These are phyloP conservation scores for Westerdykella ornata DNA, from an alignment of 2,329 filamentous ascomycete species.

Conservation along the genomic window DNA sequence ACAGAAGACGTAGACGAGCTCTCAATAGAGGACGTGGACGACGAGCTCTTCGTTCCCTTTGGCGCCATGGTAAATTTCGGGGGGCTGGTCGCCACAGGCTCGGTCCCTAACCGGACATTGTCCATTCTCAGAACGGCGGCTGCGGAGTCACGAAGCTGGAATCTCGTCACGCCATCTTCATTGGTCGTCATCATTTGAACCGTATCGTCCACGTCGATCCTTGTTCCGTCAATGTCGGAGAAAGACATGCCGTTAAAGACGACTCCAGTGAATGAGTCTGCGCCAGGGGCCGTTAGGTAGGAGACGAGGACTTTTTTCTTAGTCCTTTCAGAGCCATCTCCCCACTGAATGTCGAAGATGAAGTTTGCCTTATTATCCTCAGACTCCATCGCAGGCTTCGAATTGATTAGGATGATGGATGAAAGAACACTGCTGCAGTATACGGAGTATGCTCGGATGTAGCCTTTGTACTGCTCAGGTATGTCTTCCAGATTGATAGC, in stretches of 20 bases:
- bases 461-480: conserved; percentile 36
- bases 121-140: conserved; percentile 39
- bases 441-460: conserved; percentile 41
- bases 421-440: conserved; percentile 42
- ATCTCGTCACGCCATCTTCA: conserved; percentile 28
- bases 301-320: conserved; percentile 44
- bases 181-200: conserved; percentile 26
- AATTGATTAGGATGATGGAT: conserved; percentile 45
- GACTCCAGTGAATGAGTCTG: conserved; percentile 39
- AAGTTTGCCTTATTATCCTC: conserved; percentile 34
- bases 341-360: conserved; percentile 40
- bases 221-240: conserved; percentile 38
- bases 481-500: conserved; percentile 26
- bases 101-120: conserved; percentile 10
- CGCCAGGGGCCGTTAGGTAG: conserved; percentile 43
- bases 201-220: conserved; percentile 30
- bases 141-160: conserved; percentile 35
- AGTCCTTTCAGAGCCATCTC: conserved; percentile 16
- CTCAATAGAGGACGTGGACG: no score
- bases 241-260: conserved; percentile 47
- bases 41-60: not conserved
- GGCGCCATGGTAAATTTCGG: not conserved
- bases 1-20: no score
- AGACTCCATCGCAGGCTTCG: conserved; percentile 39
- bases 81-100: conserved; percentile 1